Base-by-base conservation (phyloP, 2,329 filamentous ascomycete species). In the Xylaria sp. region DNA sequence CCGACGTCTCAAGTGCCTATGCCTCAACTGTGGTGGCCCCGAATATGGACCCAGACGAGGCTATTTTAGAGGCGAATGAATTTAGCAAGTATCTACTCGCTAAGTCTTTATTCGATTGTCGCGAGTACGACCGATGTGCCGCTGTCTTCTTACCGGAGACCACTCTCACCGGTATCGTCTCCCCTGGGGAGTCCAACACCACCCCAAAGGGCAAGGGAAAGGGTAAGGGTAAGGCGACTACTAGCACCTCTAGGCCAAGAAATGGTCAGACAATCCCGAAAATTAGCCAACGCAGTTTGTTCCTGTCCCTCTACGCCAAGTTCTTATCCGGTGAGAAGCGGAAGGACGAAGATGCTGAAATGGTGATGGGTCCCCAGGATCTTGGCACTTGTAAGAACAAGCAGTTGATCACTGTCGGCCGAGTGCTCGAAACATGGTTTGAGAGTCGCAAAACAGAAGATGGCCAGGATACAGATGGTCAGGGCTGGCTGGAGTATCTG, bases 331-430 rank as follows among this genome's bases (percentile, higher is more conserved):
- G 96, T 1, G 96, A 99, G 83, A 97, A 98, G 83, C 89, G 93
- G 71, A 97, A 95, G 79, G 93, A 97, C 74, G 96, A 99, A 79
- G 95, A 98, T 65, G 93, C 92, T 25, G 96, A 99, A 81, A 97
- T 97, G 92, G 92, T 99, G 57, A 89, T 98, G 80, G 96, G 96
- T 0, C 95, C 96, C 1, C 90, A 94, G 65, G 96, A 99, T 79
- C 89, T 93, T 15, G 94, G 94, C 1, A 90, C 90, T 36, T 92
- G 93, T 1, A 81, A 89, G 66, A 99, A 99, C 78, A 93, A 94
- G 77, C 93, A 98, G 77, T 81, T 99, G 33, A 84, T 91, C 2
- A 85, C 87, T 0, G 87, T 98, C 42, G 90, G 91, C 22, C 87
- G 90, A 6, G 90, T 91, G 36, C 82, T 99, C 36, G 90, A 96